Evolutionary conservation across 129 eudicot genomes (phyloP).

Genomic region (Ambrosia trifida): DNA sequence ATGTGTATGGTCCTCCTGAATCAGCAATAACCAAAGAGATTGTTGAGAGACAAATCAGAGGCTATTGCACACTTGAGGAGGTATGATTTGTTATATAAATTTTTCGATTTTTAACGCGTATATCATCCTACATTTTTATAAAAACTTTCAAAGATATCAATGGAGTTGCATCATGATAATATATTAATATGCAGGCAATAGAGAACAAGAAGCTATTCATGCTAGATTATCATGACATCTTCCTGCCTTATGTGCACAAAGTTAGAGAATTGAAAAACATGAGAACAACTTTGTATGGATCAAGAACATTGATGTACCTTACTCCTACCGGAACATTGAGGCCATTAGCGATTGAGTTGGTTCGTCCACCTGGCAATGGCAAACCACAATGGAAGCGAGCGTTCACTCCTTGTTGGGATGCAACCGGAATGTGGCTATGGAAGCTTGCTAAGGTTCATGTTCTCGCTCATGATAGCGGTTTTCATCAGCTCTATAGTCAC

Average conservation of each 20-base stretch:
- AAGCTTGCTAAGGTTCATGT: constrained; percentile 79
- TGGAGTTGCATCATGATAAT: neutral
- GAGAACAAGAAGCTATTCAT: constrained; percentile 63
- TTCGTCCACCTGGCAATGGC: constrained; percentile 55
- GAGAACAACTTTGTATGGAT: constrained; percentile 72
- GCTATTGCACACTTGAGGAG: constrained; percentile 33
- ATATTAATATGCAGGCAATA: constrained; percentile 59
- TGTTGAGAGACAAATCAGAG: constrained; percentile 50
- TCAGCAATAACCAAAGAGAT: constrained; percentile 71
- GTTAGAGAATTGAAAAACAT: constrained; percentile 45
- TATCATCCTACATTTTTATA: neutral
- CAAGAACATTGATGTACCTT: constrained; percentile 67
- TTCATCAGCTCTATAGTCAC: constrained; percentile 74
- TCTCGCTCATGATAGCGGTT: constrained; percentile 82
- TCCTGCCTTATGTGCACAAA: constrained; percentile 67
- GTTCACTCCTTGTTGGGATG: constrained; percentile 44
- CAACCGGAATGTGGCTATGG: constrained; percentile 84
- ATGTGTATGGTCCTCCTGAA: constrained; percentile 68
- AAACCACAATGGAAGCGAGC: constrained; percentile 68
- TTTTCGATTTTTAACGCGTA: neutral
- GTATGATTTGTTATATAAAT: constrained; percentile 8
- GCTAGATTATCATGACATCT: constrained; percentile 72
- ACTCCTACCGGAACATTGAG: constrained; percentile 48
- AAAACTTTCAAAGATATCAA: too few relatives aligned
- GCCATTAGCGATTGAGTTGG: constrained; percentile 60